A percentile compares a stretch with the other conserved stretches of the same genome.
Evolutionary conservation across 371 early-diverging fungal genomes (phyloP).

Genomic region (Batkoa obscura): DNA sequence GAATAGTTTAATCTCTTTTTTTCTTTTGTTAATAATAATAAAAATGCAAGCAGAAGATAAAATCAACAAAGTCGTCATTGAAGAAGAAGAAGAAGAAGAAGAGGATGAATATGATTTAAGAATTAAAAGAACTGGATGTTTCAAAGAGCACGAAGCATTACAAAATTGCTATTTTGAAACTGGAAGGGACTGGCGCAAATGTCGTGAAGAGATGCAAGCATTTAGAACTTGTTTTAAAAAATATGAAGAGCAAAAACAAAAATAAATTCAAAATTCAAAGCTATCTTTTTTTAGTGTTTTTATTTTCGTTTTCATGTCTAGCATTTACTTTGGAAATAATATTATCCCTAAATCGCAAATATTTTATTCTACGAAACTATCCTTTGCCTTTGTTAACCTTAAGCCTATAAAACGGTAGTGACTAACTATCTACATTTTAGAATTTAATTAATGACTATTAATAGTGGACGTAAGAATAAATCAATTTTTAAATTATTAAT

Average conservation of each 20-base stretch:
- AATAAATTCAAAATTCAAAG: not conserved
- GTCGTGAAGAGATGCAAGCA: slow-evolving; percentile 42
- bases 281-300: not conserved
- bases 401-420: slow-evolving; percentile 62
- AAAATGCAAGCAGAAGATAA: too few species aligned
- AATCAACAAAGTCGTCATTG: too few species aligned
- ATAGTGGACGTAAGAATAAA: slow-evolving; percentile 14
- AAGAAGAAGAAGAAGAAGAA: slow-evolving; percentile 8
- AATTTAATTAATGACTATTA: not conserved
- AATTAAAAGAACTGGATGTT: slow-evolving; percentile 47
- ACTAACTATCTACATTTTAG: not conserved
- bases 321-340: slow-evolving; percentile 34
- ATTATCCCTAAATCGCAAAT: slow-evolving; percentile 38
- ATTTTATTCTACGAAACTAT: slow-evolving; percentile 44
- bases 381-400: slow-evolving; percentile 66
- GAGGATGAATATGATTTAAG: slow-evolving; percentile 41
- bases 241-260: not conserved
- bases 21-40: too few species aligned
- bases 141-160: slow-evolving; percentile 45
- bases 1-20: too few species aligned
- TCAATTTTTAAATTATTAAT: not conserved
- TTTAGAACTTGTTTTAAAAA: slow-evolving; percentile 33
- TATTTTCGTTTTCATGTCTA: not conserved
- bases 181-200: slow-evolving; percentile 57
- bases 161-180: slow-evolving; percentile 43